A percentile compares a stretch with the other conserved stretches of the same genome.
These are phyloP conservation scores for Malassezia nana DNA, from an alignment of 1,284 basidiomycete genomes.

Conservation along the genomic window DNA sequence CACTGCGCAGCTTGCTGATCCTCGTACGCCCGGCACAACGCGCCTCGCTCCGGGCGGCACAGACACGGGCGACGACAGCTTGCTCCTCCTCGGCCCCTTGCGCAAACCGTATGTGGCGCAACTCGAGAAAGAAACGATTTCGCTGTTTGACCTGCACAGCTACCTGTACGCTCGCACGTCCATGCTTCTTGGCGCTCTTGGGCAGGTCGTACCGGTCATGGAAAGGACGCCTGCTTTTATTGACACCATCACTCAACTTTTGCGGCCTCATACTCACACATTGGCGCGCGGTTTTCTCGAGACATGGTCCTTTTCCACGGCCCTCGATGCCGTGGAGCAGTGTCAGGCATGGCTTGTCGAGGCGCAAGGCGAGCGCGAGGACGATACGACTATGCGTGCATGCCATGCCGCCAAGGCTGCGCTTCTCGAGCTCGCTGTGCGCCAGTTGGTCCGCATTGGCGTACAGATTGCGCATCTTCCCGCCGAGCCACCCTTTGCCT, in stretches of 20 bases:
- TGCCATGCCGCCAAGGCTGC: slow-evolving; percentile 59
- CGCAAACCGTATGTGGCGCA: slow-evolving; percentile 81
- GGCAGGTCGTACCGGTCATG: slow-evolving; percentile 61
- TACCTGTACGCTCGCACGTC: slow-evolving; percentile 85
- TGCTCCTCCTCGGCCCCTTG: slow-evolving; percentile 65
- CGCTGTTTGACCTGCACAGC: slow-evolving; percentile 83
- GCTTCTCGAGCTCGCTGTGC: slow-evolving; percentile 65
- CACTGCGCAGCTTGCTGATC: slow-evolving; percentile 61
- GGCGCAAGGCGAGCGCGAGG: slow-evolving; percentile 19
- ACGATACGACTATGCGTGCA: slow-evolving; percentile 14
- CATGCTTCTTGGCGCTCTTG: slow-evolving; percentile 63
- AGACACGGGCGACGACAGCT: slow-evolving; percentile 62
- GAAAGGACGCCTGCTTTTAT: slow-evolving; percentile 64
- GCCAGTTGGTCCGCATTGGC: slow-evolving; percentile 71
- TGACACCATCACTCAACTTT: slow-evolving; percentile 64
- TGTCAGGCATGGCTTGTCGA: slow-evolving; percentile 63
- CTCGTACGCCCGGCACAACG: slow-evolving; percentile 30
- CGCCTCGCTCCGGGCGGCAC: slow-evolving; percentile 30
- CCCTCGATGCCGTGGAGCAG: slow-evolving; percentile 72
- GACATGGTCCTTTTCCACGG: slow-evolving; percentile 86
- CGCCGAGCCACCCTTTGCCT: slow-evolving; percentile 56
- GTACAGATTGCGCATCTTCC: slow-evolving; percentile 65
- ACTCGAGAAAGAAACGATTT: slow-evolving; percentile 79
- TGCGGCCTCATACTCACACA: slow-evolving; percentile 55
- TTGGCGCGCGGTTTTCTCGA: slow-evolving; percentile 59